Evolutionary conservation across 1,139 yeast genomes (phyloP).

Genomic region (Arxiozyma heterogenica): DNA sequence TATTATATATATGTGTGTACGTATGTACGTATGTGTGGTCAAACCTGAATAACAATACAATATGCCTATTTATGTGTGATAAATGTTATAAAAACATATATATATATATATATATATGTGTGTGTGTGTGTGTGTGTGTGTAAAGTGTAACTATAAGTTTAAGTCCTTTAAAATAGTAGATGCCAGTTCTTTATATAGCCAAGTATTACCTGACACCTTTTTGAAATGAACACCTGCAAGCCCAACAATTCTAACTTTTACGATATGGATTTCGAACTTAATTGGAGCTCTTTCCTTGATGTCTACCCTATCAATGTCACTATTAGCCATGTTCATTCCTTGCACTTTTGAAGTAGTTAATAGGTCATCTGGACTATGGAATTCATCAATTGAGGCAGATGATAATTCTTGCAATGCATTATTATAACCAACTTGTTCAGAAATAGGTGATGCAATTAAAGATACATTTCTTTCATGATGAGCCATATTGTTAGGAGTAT

Average conservation of each 20-base stretch:
- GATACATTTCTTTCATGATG: constrained; percentile 26
- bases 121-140: too few relatives aligned
- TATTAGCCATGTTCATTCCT: constrained; percentile 20
- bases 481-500: constrained; percentile 32
- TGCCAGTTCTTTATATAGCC: constrained; percentile 93
- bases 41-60: too few relatives aligned
- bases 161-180: constrained; percentile 74
- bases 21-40: neutral
- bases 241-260: constrained; percentile 84
- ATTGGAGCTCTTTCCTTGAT: constrained; percentile 43
- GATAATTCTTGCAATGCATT: constrained; percentile 32
- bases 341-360: constrained; percentile 28
- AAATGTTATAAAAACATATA: too few relatives aligned
- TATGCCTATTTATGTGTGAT: neutral
- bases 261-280: constrained; percentile 86
- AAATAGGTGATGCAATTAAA: constrained; percentile 22
- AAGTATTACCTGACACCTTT: constrained; percentile 85
- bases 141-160: constrained; percentile 38
- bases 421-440: constrained; percentile 7
- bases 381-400: constrained; percentile 52
- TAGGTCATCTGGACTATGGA: constrained; percentile 23
- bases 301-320: constrained; percentile 11
- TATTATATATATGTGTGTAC: neutral
- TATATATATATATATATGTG: too few relatives aligned
- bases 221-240: constrained; percentile 92